Conservation (phyloP, 2,329 filamentous ascomycete species). For the Clonostachys byssicola region DNA sequence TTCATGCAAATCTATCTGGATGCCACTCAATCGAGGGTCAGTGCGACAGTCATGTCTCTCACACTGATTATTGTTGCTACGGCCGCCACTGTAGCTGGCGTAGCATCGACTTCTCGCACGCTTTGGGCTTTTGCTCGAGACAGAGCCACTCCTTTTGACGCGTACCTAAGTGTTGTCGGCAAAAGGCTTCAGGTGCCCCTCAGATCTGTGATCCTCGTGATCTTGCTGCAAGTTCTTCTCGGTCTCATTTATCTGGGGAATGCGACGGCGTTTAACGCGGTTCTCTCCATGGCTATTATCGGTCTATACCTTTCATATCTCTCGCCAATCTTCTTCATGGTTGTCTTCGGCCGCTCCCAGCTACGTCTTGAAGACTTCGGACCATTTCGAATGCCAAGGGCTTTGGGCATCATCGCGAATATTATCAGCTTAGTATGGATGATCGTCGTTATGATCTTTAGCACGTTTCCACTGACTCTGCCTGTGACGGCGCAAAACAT, state of each 20-base stretch:
- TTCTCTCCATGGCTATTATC: constrained; percentile 4
- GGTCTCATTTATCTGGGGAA: constrained; percentile 35
- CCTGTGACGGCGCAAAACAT: too few relatives aligned
- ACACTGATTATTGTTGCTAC: constrained; percentile 16
- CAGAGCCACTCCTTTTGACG: constrained; percentile 24
- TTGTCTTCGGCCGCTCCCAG: too few relatives aligned
- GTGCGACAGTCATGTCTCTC: constrained; percentile 19
- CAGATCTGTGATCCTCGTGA: constrained; percentile 14
- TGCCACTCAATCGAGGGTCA: constrained; percentile 14
- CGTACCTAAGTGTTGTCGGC: constrained; percentile 26
- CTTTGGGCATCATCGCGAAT: too few relatives aligned
- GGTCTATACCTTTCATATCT: too few relatives aligned
- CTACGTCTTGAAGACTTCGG: too few relatives aligned
- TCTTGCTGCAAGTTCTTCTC: constrained; percentile 17
- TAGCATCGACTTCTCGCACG: constrained; percentile 27
- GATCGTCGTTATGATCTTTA: too few relatives aligned
- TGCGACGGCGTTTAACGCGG: constrained; percentile 26
- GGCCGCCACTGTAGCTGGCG: constrained; percentile 20
- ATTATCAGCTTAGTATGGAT: too few relatives aligned
- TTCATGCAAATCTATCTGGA: constrained; percentile 34
- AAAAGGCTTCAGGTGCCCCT: constrained; percentile 24
- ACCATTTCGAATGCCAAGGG: too few relatives aligned
- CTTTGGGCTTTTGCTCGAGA: constrained; percentile 34
- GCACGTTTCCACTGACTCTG: too few relatives aligned
- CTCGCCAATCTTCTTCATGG: too few relatives aligned